Evolutionary conservation across 192 early-diverging fungal genomes (phyloP).

Genomic region (Geranomyces variabilis): DNA sequence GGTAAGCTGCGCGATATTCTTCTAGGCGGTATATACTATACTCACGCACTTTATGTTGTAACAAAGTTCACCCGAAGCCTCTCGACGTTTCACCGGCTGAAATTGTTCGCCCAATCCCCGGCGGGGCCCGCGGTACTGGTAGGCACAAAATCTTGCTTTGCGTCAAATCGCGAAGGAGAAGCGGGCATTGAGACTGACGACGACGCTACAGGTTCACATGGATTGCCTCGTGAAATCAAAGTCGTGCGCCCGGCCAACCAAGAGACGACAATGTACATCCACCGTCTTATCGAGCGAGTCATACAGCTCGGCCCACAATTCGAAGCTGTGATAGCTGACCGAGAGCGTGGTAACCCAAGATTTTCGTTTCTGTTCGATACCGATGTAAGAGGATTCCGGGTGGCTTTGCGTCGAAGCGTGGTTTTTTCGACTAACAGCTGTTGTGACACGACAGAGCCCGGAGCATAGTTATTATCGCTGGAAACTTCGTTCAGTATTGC

Average conservation of each 20-base stretch:
- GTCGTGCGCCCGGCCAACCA: not conserved
- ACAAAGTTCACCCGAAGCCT: too few relatives aligned
- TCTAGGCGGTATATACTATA: not conserved
- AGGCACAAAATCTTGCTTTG: too few relatives aligned
- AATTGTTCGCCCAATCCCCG: too few relatives aligned
- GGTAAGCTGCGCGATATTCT: constrained; percentile 44
- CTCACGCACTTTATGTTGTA: too few relatives aligned
- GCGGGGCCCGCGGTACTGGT: too few relatives aligned
- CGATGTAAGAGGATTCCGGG: constrained; percentile 50
- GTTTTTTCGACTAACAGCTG: not conserved
- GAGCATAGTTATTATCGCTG: constrained; percentile 92
- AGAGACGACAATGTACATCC: constrained; percentile 58
- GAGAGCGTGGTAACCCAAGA: constrained; percentile 63
- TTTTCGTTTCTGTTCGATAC: constrained; percentile 77
- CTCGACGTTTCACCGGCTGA: too few relatives aligned
- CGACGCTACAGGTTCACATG: too few relatives aligned
- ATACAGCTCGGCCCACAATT: constrained; percentile 74
- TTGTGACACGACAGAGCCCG: constrained; percentile 44
- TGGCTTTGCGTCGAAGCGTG: not conserved
- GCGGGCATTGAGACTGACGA: too few relatives aligned
- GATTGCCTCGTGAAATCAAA: not conserved
- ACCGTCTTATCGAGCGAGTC: constrained; percentile 83
- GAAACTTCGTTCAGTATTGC: constrained; percentile 86
- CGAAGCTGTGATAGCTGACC: constrained; percentile 69
- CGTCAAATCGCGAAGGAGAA: too few relatives aligned